phyloP scores from a whole-genome alignment of 257 asterid species.

The Solanum pennellii region DNA sequence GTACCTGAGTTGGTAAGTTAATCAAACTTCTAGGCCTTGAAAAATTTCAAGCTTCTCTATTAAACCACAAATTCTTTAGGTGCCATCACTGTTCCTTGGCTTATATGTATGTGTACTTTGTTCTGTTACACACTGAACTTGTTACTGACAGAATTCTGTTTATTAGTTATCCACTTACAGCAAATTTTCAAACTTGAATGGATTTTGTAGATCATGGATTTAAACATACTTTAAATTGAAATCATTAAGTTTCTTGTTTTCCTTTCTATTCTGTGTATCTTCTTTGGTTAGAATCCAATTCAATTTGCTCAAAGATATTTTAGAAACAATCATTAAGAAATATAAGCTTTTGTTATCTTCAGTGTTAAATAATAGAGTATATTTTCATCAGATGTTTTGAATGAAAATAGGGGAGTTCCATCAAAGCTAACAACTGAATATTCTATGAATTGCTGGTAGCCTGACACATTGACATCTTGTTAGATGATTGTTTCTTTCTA shows the following conservation, averaged over 20 bases:
- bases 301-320: not conserved
- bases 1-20: constrained; percentile 46
- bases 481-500: not conserved
- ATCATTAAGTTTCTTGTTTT: not conserved
- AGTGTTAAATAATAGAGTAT: not conserved
- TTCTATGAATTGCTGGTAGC: not conserved
- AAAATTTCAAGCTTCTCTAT: not conserved
- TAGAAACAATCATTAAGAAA: not conserved
- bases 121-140: not conserved
- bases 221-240: not conserved
- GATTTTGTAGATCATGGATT: not conserved
- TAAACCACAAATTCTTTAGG: not conserved
- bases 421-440: not conserved
- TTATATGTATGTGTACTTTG: not conserved
- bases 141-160: not conserved
- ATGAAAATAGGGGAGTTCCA: not conserved
- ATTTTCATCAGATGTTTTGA: not conserved
- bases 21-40: not conserved
- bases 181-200: not conserved
- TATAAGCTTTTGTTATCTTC: not conserved
- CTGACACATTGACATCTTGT: not conserved
- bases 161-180: not conserved
- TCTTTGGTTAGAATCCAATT: not conserved
- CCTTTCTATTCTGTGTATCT: not conserved
- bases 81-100: not conserved